Conservation (phyloP, 2,329 filamentous ascomycete species). For the Colletotrichum phormii region DNA sequence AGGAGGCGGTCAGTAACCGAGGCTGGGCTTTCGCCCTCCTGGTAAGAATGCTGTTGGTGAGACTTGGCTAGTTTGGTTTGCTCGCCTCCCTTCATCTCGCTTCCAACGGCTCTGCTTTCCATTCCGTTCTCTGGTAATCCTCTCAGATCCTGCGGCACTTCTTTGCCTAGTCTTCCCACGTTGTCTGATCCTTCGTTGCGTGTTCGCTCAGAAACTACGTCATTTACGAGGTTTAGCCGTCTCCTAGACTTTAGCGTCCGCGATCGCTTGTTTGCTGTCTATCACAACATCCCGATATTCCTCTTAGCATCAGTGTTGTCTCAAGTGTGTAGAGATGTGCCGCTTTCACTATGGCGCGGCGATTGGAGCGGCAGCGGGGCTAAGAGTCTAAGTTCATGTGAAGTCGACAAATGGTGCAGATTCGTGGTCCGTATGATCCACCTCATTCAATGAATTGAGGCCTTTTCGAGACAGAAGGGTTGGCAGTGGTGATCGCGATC, state of each 20-base stretch:
- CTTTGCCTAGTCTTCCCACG: neutral
- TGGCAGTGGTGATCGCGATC: neutral
- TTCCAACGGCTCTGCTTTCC: neutral
- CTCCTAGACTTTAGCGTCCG: neutral
- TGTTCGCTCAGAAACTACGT: neutral
- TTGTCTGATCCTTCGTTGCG: neutral
- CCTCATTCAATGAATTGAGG: neutral
- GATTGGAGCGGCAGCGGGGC: neutral
- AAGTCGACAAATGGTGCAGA: neutral
- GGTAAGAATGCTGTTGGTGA: neutral
- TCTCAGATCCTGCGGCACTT: neutral
- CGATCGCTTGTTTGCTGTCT: neutral
- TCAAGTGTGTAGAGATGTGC: neutral
- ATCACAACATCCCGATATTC: neutral
- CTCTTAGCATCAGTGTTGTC: neutral
- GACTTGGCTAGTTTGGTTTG: neutral
- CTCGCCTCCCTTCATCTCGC: conserved; percentile 3
- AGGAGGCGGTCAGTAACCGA: conserved; percentile 12
- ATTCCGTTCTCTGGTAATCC: neutral
- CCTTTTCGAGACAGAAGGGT: neutral
- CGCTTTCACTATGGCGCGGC: neutral
- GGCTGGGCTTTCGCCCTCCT: neutral
- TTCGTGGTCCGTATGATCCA: neutral
- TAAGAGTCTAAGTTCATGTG: neutral
- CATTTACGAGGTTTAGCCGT: neutral